A percentile compares a stretch with the other conserved stretches of the same genome.
phyloP scores from a whole-genome alignment of 768 basidiomycete genomes.

The Boletus reticuloceps region DNA sequence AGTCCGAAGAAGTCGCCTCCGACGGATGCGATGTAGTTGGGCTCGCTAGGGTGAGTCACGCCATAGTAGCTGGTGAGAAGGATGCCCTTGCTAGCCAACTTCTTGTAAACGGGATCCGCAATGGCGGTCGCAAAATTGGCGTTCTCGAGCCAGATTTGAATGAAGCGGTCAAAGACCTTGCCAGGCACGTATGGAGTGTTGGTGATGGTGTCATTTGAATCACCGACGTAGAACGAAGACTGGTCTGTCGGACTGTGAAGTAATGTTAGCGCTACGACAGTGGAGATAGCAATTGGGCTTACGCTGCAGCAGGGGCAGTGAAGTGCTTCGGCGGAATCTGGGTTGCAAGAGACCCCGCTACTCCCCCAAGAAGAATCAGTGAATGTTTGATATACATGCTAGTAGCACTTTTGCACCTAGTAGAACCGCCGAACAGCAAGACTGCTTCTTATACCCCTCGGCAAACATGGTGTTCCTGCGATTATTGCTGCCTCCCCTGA shows the following conservation, averaged over 20 bases:
- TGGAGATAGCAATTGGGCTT: neutral
- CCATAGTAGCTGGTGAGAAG: slow-evolving; percentile 45
- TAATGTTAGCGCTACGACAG: neutral
- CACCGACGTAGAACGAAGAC: slow-evolving; percentile 40
- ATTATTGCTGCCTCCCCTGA: no score
- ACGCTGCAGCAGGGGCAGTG: slow-evolving; percentile 29
- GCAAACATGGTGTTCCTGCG: no score
- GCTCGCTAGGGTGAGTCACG: slow-evolving; percentile 57
- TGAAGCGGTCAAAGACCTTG: slow-evolving; percentile 45
- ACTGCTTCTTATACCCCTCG: no score
- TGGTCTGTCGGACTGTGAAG: slow-evolving; percentile 23
- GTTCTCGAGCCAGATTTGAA: slow-evolving; percentile 62
- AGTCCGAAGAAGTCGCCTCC: neutral
- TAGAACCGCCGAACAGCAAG: no score
- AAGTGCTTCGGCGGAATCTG: slow-evolving; percentile 14
- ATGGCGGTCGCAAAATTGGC: slow-evolving; percentile 39
- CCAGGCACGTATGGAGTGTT: slow-evolving; percentile 40
- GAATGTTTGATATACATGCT: slow-evolving; percentile 5
- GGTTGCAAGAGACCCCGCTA: slow-evolving; percentile 14
- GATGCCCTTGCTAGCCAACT: slow-evolving; percentile 50
- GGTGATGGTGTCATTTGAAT: slow-evolving; percentile 40
- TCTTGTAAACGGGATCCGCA: slow-evolving; percentile 20
- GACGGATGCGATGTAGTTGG: slow-evolving; percentile 40
- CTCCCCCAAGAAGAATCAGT: slow-evolving; percentile 11
- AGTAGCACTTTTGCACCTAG: no score